Evolutionary conservation across 2,329 filamentous ascomycete genomes (phyloP), one percentile per base, ranked within the genome.

Genomic region (Thelonectria discophora): DNA sequence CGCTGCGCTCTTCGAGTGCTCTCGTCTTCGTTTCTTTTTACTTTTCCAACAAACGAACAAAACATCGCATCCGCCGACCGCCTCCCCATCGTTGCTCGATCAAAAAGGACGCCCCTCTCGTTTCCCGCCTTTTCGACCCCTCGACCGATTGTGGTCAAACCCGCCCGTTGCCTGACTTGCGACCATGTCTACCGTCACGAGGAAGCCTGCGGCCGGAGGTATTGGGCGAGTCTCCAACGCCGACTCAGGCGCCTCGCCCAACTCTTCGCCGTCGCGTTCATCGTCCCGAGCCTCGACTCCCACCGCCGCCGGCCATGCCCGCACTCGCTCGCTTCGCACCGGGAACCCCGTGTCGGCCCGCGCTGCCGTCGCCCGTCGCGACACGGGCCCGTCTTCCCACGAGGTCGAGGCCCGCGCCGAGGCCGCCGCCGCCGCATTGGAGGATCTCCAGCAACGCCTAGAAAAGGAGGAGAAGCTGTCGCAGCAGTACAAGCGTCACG

Each of bases 371-470:
- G 85, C 86, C 67, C 86, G 90, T 67, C 85, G 84, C 65, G 78
- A 82, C 64, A 80, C 80, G 49, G 73, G 77, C 43, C 79, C 83
- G 52, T 72, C 72, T 60, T 83, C 85, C 62, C 82, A 81, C 34
- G 88, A 92, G 58, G 85, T 93, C 66, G 90, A 94, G 53, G 88
- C 89, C 64, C 88, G 91, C 69, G 93, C 92, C 17, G 93, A 95
- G 77, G 89, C 90, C 64, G 83, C 92, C 64, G 83, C 92, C 43
- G 89, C 91, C 15, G 81, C 91, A 58, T 84, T 97, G 60, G 92
- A 96, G 66, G 93, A 97, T 66, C 81, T 97, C 61, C 93, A 93
- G 78, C 88, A 93, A 66, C 88, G 92, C 59, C 82, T 97, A 52
- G 86, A 91, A 71, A 92, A 90, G 76, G 91, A 93, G 20, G 94